Base-by-base conservation (phyloP, 2,329 filamentous ascomycete genomes). In the Leptoxyphium fumago region DNA sequence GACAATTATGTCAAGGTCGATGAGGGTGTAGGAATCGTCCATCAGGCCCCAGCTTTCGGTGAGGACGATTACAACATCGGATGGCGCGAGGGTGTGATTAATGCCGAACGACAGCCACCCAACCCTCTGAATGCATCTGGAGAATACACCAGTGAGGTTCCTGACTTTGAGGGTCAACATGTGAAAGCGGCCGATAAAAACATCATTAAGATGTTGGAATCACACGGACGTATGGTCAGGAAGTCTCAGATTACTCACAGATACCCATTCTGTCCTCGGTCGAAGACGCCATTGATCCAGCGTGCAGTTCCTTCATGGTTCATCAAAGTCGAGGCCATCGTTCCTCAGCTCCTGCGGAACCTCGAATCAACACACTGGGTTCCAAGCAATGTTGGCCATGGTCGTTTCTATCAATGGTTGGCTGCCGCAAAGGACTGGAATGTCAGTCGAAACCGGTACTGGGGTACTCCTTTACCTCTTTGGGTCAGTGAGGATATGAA, bases 241-340 rank as follows among this genome's bases (percentile, higher is more conserved):
- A 87, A 94, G 51, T 85, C 84, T 41, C 85, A 93, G 63, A 75
- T 94, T 49, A 85, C 75, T 59, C 89, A 96, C 69, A 89, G 84
- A 55, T 93, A 94, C 62, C 87, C 86, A 15, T 89, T 89, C 75
- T 95, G 89, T 64, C 87, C 84, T 67, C 78, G 89, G 48, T 94
- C 87, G n/a, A 89, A 95, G 60, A 95, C 85, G 0, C 89, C 87
- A 28, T 73, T 96, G 49, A 94, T 96, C 55, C 91, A 94, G 65
- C 78, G 84, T 51, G 86, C 89, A 21, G 86, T 95, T 14, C 84
- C 88, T 8, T 86, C 87, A 1, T 96, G 89, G 89, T 95, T 95
- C 61, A 82, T 96, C 56, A 85, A 84, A 62, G 85, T 95, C 40
- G 77, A 81, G 14, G 76, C 83, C 46, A 82, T 87, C 53, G 78